Base-by-base conservation (phyloP, 1,139 yeast species). In the Taphrina sp. region DNA sequence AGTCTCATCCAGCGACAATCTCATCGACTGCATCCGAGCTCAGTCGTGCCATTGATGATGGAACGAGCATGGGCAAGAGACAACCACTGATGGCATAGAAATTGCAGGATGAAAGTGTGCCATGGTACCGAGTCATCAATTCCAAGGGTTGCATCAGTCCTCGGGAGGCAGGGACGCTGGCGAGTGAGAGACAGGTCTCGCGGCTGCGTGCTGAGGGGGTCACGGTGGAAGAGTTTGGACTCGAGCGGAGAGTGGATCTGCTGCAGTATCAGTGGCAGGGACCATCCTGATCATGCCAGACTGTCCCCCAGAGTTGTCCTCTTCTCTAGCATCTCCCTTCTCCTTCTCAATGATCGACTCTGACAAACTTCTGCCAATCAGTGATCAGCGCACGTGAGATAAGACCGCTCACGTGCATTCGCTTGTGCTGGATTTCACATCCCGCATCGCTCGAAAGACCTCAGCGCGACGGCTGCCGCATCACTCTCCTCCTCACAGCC, bases 211-310 rank as follows among this genome's bases (percentile, higher is more conserved):
- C 29, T 10, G 54, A 49, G 26, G 46, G 46, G 8, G 54, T 49
- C 34, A 33, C 44, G 19, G 54, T 49, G 23, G 54, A 49, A 37
- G 54, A 42, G 23, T 49, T 39, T 17, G 54, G 54, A 2, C 29
- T 41, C 14, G 54, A 49, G 44, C 24, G 54, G n/a, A 38, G 44
- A 33, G 54, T 49, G 3, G 54, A 49, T 33, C n/a, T 49, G 33
- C 20, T 49, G 16, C 44, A 41, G n/a, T 49, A 49, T 33, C 41
- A 41, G 0, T 49, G 54, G 54, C 36, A 49, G 29, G 54, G 54
- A 2, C 47, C 47, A 1, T 7, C 28, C 7, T 28, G 10, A 28
- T 28, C 10, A 28, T 12, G 31, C 31, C 7, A 28, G 31, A 28
- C 31, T 8, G 12, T 28, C 31, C 10, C 10, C 12, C 31, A 28